These are phyloP conservation scores for Apostasia ramifera DNA, from an alignment of 106 monocot genomes.

Conservation along the genomic window DNA sequence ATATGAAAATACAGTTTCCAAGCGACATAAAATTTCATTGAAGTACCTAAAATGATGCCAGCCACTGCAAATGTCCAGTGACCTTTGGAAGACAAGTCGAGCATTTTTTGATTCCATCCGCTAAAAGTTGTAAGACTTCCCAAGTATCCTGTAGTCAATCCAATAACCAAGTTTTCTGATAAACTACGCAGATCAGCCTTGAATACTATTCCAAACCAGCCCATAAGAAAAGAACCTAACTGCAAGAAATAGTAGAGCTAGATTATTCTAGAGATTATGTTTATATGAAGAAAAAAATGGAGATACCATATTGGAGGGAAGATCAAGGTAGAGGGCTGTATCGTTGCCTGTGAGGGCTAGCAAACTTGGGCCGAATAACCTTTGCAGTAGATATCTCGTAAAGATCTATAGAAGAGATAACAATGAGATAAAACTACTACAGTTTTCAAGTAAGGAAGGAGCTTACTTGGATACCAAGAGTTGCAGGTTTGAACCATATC, in stretches of 20 bases:
- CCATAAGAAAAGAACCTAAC: constrained; percentile 96
- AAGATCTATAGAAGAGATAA: constrained; percentile 31
- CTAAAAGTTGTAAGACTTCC: constrained; percentile 98
- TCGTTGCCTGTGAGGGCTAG: constrained; percentile 45
- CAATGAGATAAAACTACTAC: not conserved
- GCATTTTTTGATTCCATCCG: constrained; percentile 98
- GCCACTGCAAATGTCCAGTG: constrained; percentile 63
- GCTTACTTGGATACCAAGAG: no score
- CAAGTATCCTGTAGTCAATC: constrained; percentile 83
- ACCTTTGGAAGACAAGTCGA: constrained; percentile 52
- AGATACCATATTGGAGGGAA: constrained; percentile 59
- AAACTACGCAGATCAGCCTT: constrained; percentile 62
- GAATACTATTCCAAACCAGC: constrained; percentile 88
- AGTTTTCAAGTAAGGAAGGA: not conserved
- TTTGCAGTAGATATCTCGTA: constrained; percentile 60
- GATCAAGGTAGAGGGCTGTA: constrained; percentile 54
- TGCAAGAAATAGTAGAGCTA: constrained; percentile 14
- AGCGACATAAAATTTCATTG: not conserved
- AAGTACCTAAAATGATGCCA: constrained; percentile 69
- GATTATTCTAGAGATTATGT: not conserved
- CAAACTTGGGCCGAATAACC: constrained; percentile 44
- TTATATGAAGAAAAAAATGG: not conserved
- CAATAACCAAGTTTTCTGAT: constrained; percentile 76
- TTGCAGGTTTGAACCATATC: no score
- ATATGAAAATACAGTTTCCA: no score